Percentiles rank a stretch among this genome's conserved stretches.
These are phyloP conservation scores for Ascochyta viciae-villosae DNA, from an alignment of 2,329 filamentous ascomycete species.

Conservation along the genomic window DNA sequence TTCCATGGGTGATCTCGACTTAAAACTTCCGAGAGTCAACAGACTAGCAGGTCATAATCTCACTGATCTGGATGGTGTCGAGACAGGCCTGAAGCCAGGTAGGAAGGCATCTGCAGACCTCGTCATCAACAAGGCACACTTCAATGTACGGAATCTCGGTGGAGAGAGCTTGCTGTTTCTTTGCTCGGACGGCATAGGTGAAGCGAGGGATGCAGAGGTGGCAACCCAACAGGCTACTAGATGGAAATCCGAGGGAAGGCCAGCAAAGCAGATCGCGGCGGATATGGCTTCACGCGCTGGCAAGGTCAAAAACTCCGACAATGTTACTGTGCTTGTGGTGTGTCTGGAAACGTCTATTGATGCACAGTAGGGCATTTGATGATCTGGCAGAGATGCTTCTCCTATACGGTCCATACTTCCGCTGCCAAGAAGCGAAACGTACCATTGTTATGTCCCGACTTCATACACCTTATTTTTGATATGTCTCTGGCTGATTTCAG, in stretches of 20 bases:
- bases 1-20: conserved; percentile 31
- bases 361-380: background rate
- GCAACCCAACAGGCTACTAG: conserved; percentile 27
- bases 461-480: background rate
- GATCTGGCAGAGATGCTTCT: background rate
- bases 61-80: conserved; percentile 30
- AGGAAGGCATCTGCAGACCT: conserved; percentile 28
- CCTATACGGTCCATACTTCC: background rate
- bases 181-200: conserved; percentile 33
- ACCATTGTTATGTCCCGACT: background rate
- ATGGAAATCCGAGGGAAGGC: conserved; percentile 20
- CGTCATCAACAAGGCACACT: conserved; percentile 35
- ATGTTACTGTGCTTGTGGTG: conserved; percentile 32
- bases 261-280: conserved; percentile 27
- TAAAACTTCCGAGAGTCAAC: conserved; percentile 35
- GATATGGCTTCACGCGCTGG: conserved; percentile 24
- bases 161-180: conserved; percentile 30
- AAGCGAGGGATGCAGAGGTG: conserved; percentile 24
- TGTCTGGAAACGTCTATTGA: conserved; percentile 5
- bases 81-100: conserved; percentile 35
- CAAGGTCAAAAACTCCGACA: conserved; percentile 27
- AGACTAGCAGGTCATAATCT: conserved; percentile 34
- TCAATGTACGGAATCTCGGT: conserved; percentile 20
- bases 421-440: background rate
- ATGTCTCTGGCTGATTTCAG: background rate